Evolutionary conservation across 176 grass and related monocot species (phyloP).

Genomic region (Phyllostachys edulis): DNA sequence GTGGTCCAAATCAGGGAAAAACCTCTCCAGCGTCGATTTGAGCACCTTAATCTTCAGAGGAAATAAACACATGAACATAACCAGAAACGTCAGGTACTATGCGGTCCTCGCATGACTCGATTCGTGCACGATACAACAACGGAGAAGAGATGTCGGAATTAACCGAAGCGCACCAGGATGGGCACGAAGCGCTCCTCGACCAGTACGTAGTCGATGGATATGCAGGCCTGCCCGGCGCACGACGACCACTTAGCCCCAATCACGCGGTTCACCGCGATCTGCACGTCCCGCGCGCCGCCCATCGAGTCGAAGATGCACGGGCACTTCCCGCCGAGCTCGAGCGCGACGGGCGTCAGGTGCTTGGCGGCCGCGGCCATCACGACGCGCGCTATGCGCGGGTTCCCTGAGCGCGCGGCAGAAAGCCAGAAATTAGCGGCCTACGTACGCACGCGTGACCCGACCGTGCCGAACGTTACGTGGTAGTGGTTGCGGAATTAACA

Average conservation of each 20-base stretch:
- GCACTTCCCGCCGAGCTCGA: conserved; percentile 93
- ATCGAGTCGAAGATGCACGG: conserved; percentile 87
- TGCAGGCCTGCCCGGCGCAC: conserved; percentile 85
- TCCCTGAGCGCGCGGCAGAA: conserved; percentile 36
- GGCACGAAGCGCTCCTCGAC: conserved; percentile 75
- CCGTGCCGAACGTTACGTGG: neutral
- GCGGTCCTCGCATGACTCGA: neutral
- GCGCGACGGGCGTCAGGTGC: conserved; percentile 87
- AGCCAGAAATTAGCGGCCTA: neutral
- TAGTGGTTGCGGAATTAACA: neutral
- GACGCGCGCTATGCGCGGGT: conserved; percentile 55
- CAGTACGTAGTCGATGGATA: conserved; percentile 85
- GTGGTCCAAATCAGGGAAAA: conserved; percentile 26
- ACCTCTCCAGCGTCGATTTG: conserved; percentile 62
- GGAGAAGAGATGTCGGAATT: neutral
- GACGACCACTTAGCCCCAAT: conserved; percentile 74
- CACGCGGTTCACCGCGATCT: conserved; percentile 52
- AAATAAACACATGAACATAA: neutral
- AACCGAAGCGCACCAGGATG: conserved; percentile 39
- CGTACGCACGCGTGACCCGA: neutral
- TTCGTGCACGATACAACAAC: neutral
- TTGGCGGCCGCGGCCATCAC: conserved; percentile 81
- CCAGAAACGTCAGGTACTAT: neutral
- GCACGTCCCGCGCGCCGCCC: conserved; percentile 42
- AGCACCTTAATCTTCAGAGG: conserved; percentile 60